Evolutionary conservation across 768 basidiomycete genomes (phyloP), one percentile per base, ranked within the genome.

Genomic region (Termitomyces sp.): DNA sequence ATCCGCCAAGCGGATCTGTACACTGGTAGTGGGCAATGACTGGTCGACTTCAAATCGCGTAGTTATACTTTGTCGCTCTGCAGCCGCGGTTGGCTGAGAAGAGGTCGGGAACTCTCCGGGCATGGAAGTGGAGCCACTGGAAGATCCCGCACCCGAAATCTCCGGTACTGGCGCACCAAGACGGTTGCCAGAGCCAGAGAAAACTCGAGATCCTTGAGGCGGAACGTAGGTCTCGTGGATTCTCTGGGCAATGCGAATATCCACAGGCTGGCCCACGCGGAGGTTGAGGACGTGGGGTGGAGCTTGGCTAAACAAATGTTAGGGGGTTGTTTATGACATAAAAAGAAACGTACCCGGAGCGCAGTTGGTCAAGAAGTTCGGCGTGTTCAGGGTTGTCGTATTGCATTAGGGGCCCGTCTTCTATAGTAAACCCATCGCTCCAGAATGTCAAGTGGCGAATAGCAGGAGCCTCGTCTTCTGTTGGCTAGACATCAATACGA

Each of bases 351-450:
- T 74, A 92, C 90, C 95, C 94, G 7, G 87, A 74, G 65, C 93
- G 87, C 64, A 98, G 91, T 61, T 92, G 87, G 1, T 79, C 78
- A 7, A 98, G 77, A 12, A 94, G 74, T 57, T 82, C 80, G 45
- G 84, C 79, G 64, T 94, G 87, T 18, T 77, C 79, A 0, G 92
- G 91, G 63, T 95, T 86, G 59, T 91, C 89, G 70, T 97, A 97
- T 22, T 82, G 78, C 83, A 91, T 83, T 58, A 98, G 77, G 35
- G 88, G 87, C 6, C 94, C 93, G 63, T 94, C 92, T 68, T 97
- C 92, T 49, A 98, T 84, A 51, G 88, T 88, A 74, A 97, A 98
- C 0, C 97, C 97, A 62, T 98, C 84, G 44, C 87, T 82, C 96
- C 96, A 98, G 76, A 98, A 92, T 0, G 90, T 95, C 46, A 98